Percentiles rank a stretch among this genome's conserved stretches.
Conservation (phyloP, 2,329 filamentous ascomycete genomes). For the Epichloe brachyelytri region DNA sequence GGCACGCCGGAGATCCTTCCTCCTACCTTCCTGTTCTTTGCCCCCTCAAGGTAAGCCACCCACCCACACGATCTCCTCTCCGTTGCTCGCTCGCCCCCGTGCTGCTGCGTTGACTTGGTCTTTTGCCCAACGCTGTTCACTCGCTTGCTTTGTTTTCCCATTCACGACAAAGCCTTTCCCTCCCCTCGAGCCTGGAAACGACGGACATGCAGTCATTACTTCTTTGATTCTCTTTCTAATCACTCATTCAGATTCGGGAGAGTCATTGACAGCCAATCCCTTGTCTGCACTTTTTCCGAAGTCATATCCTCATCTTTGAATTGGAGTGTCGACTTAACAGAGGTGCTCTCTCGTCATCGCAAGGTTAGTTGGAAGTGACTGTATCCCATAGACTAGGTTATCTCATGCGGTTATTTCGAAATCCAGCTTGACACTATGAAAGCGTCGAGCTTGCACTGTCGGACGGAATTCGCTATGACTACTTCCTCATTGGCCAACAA, state of each 20-base stretch:
- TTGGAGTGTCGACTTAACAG: conserved; percentile 7
- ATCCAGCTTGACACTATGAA: not conserved
- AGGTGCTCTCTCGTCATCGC: conserved; percentile 7
- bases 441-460: not conserved
- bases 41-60: conserved; percentile 18
- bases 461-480: not conserved
- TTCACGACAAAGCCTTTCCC: not conserved
- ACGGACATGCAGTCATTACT: not conserved
- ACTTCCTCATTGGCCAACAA: not conserved
- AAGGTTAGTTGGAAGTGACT: conserved; percentile 9
- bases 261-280: conserved; percentile 7
- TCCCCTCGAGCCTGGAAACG: not conserved
- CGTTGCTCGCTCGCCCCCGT: conserved; percentile 4
- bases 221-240: conserved; percentile 3
- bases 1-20: conserved; percentile 16
- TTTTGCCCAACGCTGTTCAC: conserved; percentile 2
- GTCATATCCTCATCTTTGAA: not conserved
- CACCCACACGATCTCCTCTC: conserved; percentile 12
- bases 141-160: conserved; percentile 6
- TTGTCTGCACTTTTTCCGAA: conserved; percentile 3
- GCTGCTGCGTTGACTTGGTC: conserved; percentile 4
- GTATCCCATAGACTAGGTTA: not conserved
- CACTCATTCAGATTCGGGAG: conserved; percentile 6
- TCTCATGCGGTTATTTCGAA: not conserved
- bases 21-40: conserved; percentile 14